Conservation (phyloP, 1,284 basidiomycete genomes). For the Termitomyces sp. region DNA sequence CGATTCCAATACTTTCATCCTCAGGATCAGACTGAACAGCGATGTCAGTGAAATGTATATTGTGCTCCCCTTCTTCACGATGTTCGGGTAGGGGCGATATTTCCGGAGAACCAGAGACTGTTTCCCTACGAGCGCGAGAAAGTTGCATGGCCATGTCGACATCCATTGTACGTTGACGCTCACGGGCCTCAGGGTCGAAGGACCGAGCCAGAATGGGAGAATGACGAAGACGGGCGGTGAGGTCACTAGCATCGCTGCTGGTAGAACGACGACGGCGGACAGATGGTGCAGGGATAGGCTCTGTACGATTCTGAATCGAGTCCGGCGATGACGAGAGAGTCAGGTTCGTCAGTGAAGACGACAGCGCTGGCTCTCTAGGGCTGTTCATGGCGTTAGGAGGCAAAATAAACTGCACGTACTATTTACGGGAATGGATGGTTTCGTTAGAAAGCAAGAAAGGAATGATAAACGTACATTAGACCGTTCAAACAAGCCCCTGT, state of each 20-base stretch:
- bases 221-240: constrained; percentile 39
- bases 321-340: constrained; percentile 15
- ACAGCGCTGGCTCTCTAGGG: constrained; percentile 3
- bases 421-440: no score
- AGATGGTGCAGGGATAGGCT: constrained; percentile 19
- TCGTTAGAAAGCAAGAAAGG: background rate
- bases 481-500: constrained; percentile 9
- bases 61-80: constrained; percentile 5
- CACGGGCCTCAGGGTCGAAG: constrained; percentile 62
- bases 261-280: constrained; percentile 25
- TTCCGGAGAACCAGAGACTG: constrained; percentile 36
- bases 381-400: constrained; percentile 5
- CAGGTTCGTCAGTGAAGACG: constrained; percentile 3
- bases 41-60: background rate
- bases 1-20: constrained; percentile 4
- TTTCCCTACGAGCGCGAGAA: constrained; percentile 67
- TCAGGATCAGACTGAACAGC: constrained; percentile 15
- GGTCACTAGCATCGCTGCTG: constrained; percentile 40
- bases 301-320: constrained; percentile 29
- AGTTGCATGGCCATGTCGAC: constrained; percentile 83
- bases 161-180: constrained; percentile 81
- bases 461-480: background rate
- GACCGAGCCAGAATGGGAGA: constrained; percentile 62
- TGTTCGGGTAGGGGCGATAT: constrained; percentile 23
- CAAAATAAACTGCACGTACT: background rate